phyloP scores from a whole-genome alignment of 768 basidiomycete species.

The Hydnum rufescens region DNA sequence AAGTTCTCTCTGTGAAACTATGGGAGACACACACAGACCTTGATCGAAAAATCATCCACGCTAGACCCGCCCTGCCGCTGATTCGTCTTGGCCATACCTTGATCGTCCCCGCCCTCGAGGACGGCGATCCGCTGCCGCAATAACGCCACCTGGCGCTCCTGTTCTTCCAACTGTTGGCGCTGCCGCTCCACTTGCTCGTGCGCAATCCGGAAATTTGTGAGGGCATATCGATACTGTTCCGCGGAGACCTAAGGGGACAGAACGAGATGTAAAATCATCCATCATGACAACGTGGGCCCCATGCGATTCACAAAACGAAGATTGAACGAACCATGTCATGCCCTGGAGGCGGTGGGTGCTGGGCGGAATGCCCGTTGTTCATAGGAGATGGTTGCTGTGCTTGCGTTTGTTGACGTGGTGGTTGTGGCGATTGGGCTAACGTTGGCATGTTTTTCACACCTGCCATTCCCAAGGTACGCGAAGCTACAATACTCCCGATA shows the following conservation, averaged over 20 bases:
- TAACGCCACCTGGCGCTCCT: conserved; percentile 61
- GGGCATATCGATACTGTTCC: conserved; percentile 30
- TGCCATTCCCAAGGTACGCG: no score
- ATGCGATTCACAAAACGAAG: neutral
- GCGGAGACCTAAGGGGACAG: neutral
- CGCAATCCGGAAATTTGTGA: conserved; percentile 71
- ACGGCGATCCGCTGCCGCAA: conserved; percentile 49
- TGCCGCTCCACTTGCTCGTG: conserved; percentile 81
- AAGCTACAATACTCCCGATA: no score
- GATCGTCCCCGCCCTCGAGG: conserved; percentile 43
- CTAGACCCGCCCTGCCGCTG: conserved; percentile 34
- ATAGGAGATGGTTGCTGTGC: no score
- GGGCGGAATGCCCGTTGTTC: no score
- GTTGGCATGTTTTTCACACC: no score
- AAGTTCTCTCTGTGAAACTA: neutral
- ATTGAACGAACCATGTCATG: neutral
- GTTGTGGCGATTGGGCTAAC: no score
- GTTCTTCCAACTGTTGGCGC: conserved; percentile 56
- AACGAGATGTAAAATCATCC: neutral
- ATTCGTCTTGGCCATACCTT: conserved; percentile 16
- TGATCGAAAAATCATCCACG: conserved; percentile 77
- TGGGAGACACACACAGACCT: conserved; percentile 25
- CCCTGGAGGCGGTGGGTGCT: neutral
- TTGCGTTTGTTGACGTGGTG: no score
- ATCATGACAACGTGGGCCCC: neutral